These are phyloP conservation scores for Phylloporus arenicola DNA, from an alignment of 768 basidiomycete genomes.

Conservation along the genomic window DNA sequence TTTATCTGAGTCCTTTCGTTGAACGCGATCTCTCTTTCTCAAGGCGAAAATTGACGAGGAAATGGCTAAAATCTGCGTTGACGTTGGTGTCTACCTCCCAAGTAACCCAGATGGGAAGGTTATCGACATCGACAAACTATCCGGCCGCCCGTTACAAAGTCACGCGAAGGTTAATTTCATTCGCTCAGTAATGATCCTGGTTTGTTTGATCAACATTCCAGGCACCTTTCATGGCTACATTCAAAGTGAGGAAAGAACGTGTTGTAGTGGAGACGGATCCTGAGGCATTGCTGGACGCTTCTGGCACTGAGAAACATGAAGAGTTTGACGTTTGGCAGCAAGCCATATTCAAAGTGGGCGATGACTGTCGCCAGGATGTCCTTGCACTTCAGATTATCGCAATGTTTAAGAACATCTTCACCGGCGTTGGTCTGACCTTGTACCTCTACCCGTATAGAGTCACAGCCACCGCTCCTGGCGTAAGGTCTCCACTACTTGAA, in stretches of 20 bases:
- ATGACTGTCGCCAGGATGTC: conserved; percentile 98
- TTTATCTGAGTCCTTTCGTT: not conserved
- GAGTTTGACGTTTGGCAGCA: conserved; percentile 93
- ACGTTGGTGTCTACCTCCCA: conserved; percentile 94
- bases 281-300: conserved; percentile 66
- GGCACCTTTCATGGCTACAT: conserved; percentile 99
- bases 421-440: conserved; percentile 76
- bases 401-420: conserved; percentile 99
- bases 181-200: not conserved
- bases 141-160: conserved; percentile 91
- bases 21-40: conserved; percentile 1
- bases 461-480: conserved; percentile 93
- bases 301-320: conserved; percentile 48
- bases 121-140: conserved; percentile 95
- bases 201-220: conserved; percentile 29
- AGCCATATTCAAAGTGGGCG: conserved; percentile 99
- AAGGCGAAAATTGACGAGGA: conserved; percentile 99
- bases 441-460: conserved; percentile 97
- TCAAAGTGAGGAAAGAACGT: conserved; percentile 91
- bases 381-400: conserved; percentile 95
- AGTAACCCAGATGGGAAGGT: conserved; percentile 97
- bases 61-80: conserved; percentile 92
- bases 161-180: conserved; percentile 76
- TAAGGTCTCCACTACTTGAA: conserved; percentile 36
- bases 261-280: conserved; percentile 63